Evolutionary conservation across 441 rosid genomes (phyloP).

Genomic region (Sinapis alba): DNA sequence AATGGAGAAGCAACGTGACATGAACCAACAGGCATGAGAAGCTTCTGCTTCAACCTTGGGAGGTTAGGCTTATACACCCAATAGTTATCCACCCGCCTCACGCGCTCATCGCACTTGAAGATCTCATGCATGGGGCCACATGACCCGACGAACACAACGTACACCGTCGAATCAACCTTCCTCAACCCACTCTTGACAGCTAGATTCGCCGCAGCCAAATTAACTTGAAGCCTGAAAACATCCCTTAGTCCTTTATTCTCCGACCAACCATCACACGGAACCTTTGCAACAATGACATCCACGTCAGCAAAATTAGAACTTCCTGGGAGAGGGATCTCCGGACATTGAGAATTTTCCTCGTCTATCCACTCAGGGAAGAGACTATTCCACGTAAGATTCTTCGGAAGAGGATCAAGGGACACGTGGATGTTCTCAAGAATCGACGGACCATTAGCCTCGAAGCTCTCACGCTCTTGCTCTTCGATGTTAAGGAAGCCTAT

Average conservation of each 20-base stretch:
- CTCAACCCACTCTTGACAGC: constrained; percentile 46
- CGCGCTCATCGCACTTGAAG: constrained; percentile 65
- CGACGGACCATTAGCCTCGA: constrained; percentile 14
- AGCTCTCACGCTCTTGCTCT: neutral
- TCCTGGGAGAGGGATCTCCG: constrained; percentile 77
- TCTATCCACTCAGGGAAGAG: constrained; percentile 74
- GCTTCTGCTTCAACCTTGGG: constrained; percentile 53
- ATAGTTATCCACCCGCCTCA: constrained; percentile 50
- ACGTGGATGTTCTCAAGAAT: constrained; percentile 42
- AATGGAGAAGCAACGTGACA: constrained; percentile 63
- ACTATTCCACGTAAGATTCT: constrained; percentile 49
- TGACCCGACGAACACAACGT: constrained; percentile 58
- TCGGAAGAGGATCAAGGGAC: constrained; percentile 38
- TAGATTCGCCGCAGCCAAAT: constrained; percentile 71
- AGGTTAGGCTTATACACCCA: constrained; percentile 67
- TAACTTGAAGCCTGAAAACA: constrained; percentile 69
- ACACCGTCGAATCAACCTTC: constrained; percentile 40
- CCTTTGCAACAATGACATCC: constrained; percentile 62
- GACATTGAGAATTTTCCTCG: constrained; percentile 55
- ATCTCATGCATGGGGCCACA: constrained; percentile 84
- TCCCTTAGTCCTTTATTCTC: constrained; percentile 56
- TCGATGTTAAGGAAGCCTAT: constrained; percentile 59
- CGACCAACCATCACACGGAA: constrained; percentile 54
- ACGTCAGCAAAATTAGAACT: constrained; percentile 50
- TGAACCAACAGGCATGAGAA: constrained; percentile 75